A percentile compares a stretch with the other conserved stretches of the same genome.
Conservation (phyloP, 2,329 filamentous ascomycete genomes). For the Pleomassaria siparia region DNA sequence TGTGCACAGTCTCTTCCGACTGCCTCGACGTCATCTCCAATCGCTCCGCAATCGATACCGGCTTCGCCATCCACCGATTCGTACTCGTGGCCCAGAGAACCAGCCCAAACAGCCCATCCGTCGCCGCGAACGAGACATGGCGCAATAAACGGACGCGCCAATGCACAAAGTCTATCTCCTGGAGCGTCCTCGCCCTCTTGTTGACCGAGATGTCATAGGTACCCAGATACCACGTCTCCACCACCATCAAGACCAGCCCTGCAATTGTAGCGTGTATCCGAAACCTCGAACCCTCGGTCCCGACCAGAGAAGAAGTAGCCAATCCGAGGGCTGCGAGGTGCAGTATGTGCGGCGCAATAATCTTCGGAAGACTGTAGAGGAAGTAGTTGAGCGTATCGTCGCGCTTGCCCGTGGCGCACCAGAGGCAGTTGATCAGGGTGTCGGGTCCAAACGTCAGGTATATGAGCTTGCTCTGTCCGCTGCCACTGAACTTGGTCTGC, state of each 20-base stretch:
- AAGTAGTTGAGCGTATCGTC: conserved; percentile 72
- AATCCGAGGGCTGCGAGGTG: conserved; percentile 74
- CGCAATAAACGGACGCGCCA: conserved; percentile 69
- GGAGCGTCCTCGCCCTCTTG: conserved; percentile 58
- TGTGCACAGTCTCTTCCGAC: conserved; percentile 63
- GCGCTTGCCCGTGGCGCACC: conserved; percentile 66
- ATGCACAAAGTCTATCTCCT: conserved; percentile 69
- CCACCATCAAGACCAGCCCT: conserved; percentile 58
- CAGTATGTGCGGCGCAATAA: conserved; percentile 75
- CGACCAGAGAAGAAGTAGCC: conserved; percentile 71
- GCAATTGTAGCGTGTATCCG: conserved; percentile 68
- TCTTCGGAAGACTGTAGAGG: conserved; percentile 74
- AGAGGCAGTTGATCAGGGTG: conserved; percentile 73
- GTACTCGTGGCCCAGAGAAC: conserved; percentile 77
- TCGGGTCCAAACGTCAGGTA: conserved; percentile 83
- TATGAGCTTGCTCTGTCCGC: conserved; percentile 69
- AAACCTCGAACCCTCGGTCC: conserved; percentile 67
- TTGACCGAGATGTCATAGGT: conserved; percentile 69
- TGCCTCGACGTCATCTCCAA: conserved; percentile 61
- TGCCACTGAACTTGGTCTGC: conserved; percentile 61
- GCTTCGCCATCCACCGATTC: conserved; percentile 71
- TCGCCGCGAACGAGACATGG: conserved; percentile 61
- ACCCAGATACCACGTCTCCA: conserved; percentile 67
- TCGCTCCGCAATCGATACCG: conserved; percentile 64
- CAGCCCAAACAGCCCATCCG: conserved; percentile 65